A percentile compares a stretch with the other conserved stretches of the same genome.
phyloP scores from a whole-genome alignment of 805 yeast species.

The Candida berthetii region DNA sequence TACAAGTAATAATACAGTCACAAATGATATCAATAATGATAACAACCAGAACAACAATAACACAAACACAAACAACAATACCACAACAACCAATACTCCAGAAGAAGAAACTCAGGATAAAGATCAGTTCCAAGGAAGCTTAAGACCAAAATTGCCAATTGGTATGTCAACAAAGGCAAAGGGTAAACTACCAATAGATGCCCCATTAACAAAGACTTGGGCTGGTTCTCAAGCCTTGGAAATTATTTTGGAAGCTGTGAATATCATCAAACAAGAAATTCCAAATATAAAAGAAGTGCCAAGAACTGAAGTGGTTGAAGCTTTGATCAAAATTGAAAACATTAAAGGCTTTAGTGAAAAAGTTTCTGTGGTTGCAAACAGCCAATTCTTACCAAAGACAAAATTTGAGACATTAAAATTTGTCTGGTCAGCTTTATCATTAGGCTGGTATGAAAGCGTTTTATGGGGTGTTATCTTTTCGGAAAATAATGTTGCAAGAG shows the following conservation, averaged over 20 bases:
- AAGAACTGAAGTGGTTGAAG: constrained; percentile 19
- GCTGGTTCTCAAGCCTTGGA: constrained; percentile 40
- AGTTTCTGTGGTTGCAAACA: constrained; percentile 16
- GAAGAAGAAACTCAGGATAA: constrained; percentile 1
- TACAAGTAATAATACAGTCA: constrained; percentile 2
- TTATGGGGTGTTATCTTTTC: constrained; percentile 54
- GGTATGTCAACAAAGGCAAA: constrained; percentile 58
- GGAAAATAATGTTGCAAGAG: constrained; percentile 16
- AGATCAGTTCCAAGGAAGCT: constrained; percentile 27
- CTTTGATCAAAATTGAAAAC: constrained; percentile 35
- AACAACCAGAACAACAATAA: constrained; percentile 4
- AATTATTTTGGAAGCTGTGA: constrained; percentile 31
- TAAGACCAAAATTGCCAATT: constrained; percentile 44
- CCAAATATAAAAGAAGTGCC: constrained; percentile 17
- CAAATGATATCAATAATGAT: constrained; percentile 4
- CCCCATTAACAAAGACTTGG: constrained; percentile 47
- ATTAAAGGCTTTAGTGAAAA: constrained; percentile 23
- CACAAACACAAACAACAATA: constrained; percentile 1
- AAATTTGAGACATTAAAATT: constrained; percentile 44
- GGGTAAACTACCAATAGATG: constrained; percentile 44
- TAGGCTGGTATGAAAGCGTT: constrained; percentile 73
- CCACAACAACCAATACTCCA: constrained; percentile 1
- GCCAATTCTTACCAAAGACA: constrained; percentile 38
- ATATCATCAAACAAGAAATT: constrained; percentile 21
- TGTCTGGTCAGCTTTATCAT: constrained; percentile 53